Evolutionary conservation across 2,329 filamentous ascomycete species (phyloP), one percentile per base, ranked within the genome.

Genomic region (Xylariaceae sp.): DNA sequence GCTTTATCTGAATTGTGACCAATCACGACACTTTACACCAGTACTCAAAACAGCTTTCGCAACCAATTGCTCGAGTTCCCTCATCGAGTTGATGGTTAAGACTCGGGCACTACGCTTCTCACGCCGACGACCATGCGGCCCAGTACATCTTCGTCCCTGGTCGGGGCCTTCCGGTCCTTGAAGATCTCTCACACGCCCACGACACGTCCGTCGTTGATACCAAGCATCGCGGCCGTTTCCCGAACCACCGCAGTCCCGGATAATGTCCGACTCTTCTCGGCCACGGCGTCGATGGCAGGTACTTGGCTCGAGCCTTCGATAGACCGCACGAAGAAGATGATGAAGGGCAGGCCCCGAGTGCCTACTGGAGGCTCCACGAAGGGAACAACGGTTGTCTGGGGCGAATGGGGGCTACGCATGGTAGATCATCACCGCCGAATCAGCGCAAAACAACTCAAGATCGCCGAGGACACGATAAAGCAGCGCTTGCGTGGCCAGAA

Each of bases 311-410:
- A 85, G 41, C 90, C 90, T 23, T 83, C 78, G 55, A 67, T 78
- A 47, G 65, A 82, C 54, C 79, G 86, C 50, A 89, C 88, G 60
- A 83, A 80, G 58, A 87, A 86, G 63, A 94, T 94, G 72, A 89
- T 88, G 52, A 96, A 96, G 68, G 92, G 90, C 27, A 79, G 88
- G 2, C 83, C 86, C 34, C 80, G 88, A 54, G 88, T 97, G 34
- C 78, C 86, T 16, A 98, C 89, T 0, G 92, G 92, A 46, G 92
- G 92, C 45, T 94, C 86, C 39, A 81, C 76, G 24, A 88, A 94
- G 62, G 92, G 92, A 52, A 98, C 92, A 24, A 97, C 90, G 0
- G 85, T 98, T 14, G 81, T 94, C 41, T 97, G 88, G 88, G 92
- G 92, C 39, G 89, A 97, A 63, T 98, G 89, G 60, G 92, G 92